phyloP scores from a whole-genome alignment of 345 rosid species.

The Boechera stricta region DNA sequence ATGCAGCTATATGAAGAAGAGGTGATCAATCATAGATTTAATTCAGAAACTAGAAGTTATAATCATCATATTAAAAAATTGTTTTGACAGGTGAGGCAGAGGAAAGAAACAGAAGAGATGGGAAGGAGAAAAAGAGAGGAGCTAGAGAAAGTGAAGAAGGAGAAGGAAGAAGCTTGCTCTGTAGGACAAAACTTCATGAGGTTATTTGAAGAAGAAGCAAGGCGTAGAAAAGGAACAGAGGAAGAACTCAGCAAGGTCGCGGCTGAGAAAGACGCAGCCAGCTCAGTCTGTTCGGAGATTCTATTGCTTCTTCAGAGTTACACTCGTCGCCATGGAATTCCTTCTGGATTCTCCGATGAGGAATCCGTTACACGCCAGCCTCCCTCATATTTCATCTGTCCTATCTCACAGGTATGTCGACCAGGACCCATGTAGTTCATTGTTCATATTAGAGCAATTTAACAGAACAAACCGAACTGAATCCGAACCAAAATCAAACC shows the following conservation, averaged over 20 bases:
- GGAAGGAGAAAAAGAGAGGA: constrained; percentile 45
- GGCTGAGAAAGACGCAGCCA: constrained; percentile 46
- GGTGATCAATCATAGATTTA: constrained; percentile 29
- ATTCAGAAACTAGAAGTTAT: neutral
- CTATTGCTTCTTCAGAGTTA: constrained; percentile 43
- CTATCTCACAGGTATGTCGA: constrained; percentile 50
- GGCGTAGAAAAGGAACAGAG: constrained; percentile 41
- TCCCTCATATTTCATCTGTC: constrained; percentile 55
- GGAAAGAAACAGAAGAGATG: constrained; percentile 49
- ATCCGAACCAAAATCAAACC: neutral
- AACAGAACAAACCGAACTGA: neutral
- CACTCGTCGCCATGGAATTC: constrained; percentile 40
- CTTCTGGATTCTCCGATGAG: constrained; percentile 41
- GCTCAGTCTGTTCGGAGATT: constrained; percentile 48
- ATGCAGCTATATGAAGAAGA: constrained; percentile 50
- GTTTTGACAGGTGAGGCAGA: constrained; percentile 40
- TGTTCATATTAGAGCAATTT: neutral
- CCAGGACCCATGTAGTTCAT: neutral
- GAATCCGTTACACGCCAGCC: constrained; percentile 41
- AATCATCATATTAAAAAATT: neutral
- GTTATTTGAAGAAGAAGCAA: constrained; percentile 46
- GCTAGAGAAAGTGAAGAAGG: constrained; percentile 45
- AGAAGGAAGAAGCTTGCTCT: constrained; percentile 54
- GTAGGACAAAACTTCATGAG: constrained; percentile 45
- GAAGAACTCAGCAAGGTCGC: constrained; percentile 43